Base-by-base conservation (phyloP, 805 yeast genomes). In the Metschnikowia reukaufii region DNA sequence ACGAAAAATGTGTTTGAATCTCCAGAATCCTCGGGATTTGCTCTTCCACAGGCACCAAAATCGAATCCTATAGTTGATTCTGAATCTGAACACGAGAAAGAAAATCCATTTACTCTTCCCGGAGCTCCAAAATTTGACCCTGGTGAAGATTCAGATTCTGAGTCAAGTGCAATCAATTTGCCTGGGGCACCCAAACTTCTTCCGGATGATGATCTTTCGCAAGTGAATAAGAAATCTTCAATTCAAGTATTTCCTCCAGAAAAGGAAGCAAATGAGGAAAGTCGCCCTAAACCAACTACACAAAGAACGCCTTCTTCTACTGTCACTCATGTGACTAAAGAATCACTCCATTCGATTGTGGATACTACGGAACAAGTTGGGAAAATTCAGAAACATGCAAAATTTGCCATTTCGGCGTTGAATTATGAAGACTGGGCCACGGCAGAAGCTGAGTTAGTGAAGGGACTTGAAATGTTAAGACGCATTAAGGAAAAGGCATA, bases 351-450 rank as follows among this genome's bases (percentile, higher is more conserved):
- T n/a, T 59, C 68, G 15, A 77, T 85, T 46, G 63, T 86, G 58
- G 75, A 77, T 47, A 70, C 73, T 13, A 77, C 83, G 18, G 86
- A 79, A 44, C 68, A 74, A 38, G 81, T 85, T 17, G 60, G 79
- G 8, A 71, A 76, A 55, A 80, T 84, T 1, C 92, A 86, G 58
- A 84, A 81, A 55, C 77, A 75, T 49, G 86, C 91, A 27, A 84
- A 81, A 60, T 86, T 82, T 61, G 92, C 90, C 1, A 81, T 85
- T 6, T 83, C 89, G 47, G 94, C 95, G 0, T 70, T 86, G 60
- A 85, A 85, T 59, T 86, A 85, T 61, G 92, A 86, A 51, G 95
- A 86, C 56, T 66, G 79, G 30, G 74, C 62, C 2, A 86, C 92
- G 0, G 92, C 92, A 2, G 79, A 81, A 36, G 69, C 67, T 31